A percentile compares a stretch with the other conserved stretches of the same genome.
Evolutionary conservation across 805 yeast genomes (phyloP).

Genomic region (Sugiyamaella marilandica): DNA sequence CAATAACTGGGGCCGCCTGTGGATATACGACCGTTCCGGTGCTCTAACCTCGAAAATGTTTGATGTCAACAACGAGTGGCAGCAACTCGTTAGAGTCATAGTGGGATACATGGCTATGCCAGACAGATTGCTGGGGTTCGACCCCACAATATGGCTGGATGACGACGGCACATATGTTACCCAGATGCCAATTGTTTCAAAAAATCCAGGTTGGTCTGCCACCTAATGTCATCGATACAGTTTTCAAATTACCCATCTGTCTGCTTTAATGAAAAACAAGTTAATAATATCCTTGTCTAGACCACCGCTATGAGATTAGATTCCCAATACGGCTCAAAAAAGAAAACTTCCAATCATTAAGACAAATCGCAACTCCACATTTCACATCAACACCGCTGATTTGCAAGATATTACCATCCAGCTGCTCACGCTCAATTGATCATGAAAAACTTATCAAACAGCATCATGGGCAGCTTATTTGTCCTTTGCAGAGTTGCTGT

Average conservation of each 20-base stretch:
- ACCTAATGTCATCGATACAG: background rate
- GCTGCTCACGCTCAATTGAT: too few relatives aligned
- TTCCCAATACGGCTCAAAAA: too few relatives aligned
- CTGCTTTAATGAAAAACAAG: too few relatives aligned
- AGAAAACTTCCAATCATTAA: too few relatives aligned
- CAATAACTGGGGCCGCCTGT: conserved; percentile 2
- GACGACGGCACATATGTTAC: background rate
- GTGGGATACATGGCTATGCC: conserved; percentile 5
- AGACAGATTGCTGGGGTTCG: conserved; percentile 4
- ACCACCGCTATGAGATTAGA: too few relatives aligned
- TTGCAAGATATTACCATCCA: too few relatives aligned
- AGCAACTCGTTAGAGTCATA: background rate
- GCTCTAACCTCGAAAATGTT: conserved; percentile 3
- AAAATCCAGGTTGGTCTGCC: background rate
- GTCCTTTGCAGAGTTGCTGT: too few relatives aligned
- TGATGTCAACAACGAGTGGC: conserved; percentile 6
- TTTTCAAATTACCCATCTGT: background rate
- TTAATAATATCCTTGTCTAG: too few relatives aligned
- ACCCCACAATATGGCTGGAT: conserved; percentile 1
- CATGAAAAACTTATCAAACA: too few relatives aligned
- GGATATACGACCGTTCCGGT: conserved; percentile 11
- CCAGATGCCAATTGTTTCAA: background rate
- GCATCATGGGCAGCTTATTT: too few relatives aligned
- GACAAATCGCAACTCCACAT: too few relatives aligned
- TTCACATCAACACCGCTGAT: too few relatives aligned